Evolutionary conservation across 169 alveolate genomes (phyloP).

Genomic region (Plasmodium fragile): DNA sequence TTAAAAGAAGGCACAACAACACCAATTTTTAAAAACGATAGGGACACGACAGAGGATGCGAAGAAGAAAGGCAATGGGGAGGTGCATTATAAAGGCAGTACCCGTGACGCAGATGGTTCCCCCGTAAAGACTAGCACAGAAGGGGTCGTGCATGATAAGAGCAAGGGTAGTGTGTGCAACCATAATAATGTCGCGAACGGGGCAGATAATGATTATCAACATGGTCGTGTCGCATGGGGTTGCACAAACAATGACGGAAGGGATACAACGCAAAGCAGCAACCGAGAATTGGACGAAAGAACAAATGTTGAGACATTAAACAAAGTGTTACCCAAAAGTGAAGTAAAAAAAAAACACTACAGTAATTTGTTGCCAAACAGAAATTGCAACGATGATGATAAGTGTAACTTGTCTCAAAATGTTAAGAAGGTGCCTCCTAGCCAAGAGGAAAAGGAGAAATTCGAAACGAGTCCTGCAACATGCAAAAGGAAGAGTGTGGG

Average conservation of each 20-base stretch:
- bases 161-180: neutral
- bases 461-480: neutral
- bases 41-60: neutral
- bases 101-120: neutral
- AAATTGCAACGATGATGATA: slow-evolving; percentile 25
- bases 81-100: neutral
- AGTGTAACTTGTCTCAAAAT: neutral
- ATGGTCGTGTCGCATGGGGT: neutral
- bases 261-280: neutral
- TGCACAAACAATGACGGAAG: neutral
- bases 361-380: neutral
- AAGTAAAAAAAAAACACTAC: slow-evolving; percentile 13
- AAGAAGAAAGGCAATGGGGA: slow-evolving; percentile 1
- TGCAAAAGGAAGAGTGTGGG: neutral
- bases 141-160: neutral
- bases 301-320: neutral
- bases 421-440: neutral
- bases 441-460: slow-evolving; percentile 21
- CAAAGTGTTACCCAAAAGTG: slow-evolving; percentile 7
- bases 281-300: neutral
- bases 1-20: slow-evolving; percentile 12
- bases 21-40: neutral
- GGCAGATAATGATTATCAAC: neutral
- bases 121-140: neutral
- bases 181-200: neutral